phyloP scores from a whole-genome alignment of 2,329 filamentous ascomycete species.

The Stemphylium beticola region DNA sequence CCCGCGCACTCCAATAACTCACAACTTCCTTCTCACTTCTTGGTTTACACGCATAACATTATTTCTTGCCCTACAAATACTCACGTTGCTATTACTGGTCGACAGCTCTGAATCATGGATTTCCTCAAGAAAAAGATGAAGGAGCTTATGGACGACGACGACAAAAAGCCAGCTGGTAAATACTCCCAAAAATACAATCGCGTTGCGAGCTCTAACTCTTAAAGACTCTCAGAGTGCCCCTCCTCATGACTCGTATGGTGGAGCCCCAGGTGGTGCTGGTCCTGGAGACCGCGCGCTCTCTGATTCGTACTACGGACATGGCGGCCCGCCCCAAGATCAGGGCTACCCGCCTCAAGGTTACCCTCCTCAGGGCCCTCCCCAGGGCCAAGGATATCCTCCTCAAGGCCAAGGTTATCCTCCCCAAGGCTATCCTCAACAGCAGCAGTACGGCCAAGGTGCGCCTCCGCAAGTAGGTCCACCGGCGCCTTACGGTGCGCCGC shows the following conservation, averaged over 20 bases:
- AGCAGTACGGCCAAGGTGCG: slow-evolving; percentile 27
- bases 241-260: not conserved
- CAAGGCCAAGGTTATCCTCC: slow-evolving; percentile 31
- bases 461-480: slow-evolving; percentile 41
- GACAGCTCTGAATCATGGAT: slow-evolving; percentile 43
- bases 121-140: slow-evolving; percentile 57
- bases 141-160: slow-evolving; percentile 52
- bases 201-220: not conserved
- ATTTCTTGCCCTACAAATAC: not conserved
- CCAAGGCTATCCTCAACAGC: slow-evolving; percentile 35
- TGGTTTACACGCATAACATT: not conserved
- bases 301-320: slow-evolving; percentile 29
- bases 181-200: not conserved
- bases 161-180: slow-evolving; percentile 40
- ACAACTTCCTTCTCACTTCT: slow-evolving; percentile 8
- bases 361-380: slow-evolving; percentile 21
- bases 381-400: slow-evolving; percentile 35
- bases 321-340: slow-evolving; percentile 17
- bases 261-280: slow-evolving; percentile 22
- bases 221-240: slow-evolving; percentile 12
- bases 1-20: slow-evolving; percentile 12
- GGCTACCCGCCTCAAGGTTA: slow-evolving; percentile 16
- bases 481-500: slow-evolving; percentile 56
- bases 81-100: not conserved
- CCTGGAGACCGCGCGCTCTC: slow-evolving; percentile 30